phyloP scores from a whole-genome alignment of 2,329 filamentous ascomycete genomes.

The Sordariomycetes sp. region DNA sequence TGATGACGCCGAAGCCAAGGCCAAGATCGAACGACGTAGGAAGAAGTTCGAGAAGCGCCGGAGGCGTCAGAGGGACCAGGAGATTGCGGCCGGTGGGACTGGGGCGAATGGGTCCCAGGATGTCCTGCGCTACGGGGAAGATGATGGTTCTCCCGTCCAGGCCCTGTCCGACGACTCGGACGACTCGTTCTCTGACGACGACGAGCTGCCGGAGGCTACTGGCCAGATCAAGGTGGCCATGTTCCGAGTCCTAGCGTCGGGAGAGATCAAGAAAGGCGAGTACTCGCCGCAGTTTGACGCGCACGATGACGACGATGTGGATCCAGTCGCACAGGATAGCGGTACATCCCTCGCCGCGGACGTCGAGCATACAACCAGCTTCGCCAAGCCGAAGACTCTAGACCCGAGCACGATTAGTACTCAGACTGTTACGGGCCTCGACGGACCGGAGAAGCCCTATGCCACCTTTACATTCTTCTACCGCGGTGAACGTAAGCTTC shows the following conservation, averaged over 20 bases:
- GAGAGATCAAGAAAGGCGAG: constrained; percentile 94
- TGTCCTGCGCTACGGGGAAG: constrained; percentile 69
- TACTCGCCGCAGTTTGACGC: constrained; percentile 97
- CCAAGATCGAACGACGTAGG: constrained; percentile 78
- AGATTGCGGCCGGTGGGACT: constrained; percentile 2
- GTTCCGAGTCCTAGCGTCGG: constrained; percentile 87
- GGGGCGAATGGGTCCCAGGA: constrained; percentile 18
- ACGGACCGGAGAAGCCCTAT: constrained; percentile 91
- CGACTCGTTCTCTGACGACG: constrained; percentile 50
- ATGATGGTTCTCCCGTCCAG: constrained; percentile 64
- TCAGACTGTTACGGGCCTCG: constrained; percentile 96
- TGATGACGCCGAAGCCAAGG: constrained; percentile 78
- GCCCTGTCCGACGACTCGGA: constrained; percentile 52
- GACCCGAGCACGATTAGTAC: constrained; percentile 97
- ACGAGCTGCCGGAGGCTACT: constrained; percentile 84
- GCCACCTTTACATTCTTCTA: constrained; percentile 98
- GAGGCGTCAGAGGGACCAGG: constrained; percentile 41
- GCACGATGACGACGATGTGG: constrained; percentile 78
- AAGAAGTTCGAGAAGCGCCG: constrained; percentile 63
- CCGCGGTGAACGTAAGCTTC: constrained; percentile 72
- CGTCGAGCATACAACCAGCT: constrained; percentile 93
- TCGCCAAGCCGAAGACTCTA: constrained; percentile 88
- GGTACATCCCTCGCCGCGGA: constrained; percentile 53
- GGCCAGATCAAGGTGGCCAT: constrained; percentile 97
- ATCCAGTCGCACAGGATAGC: constrained; percentile 3